Evolutionary conservation across 345 rosid species (phyloP).

Genomic region (Microthlaspi erraticum): DNA sequence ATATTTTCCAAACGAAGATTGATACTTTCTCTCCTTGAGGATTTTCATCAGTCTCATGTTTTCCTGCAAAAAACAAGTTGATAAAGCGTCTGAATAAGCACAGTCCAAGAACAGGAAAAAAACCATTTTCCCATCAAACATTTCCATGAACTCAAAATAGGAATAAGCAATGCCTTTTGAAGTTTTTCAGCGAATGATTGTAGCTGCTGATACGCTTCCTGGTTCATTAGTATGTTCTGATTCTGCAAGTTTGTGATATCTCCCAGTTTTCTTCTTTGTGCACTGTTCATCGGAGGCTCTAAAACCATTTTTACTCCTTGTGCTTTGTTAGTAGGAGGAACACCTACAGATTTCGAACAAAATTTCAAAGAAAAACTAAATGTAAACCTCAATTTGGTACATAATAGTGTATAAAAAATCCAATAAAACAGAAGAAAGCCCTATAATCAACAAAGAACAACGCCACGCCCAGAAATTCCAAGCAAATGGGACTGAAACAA

Average conservation of each 20-base stretch:
- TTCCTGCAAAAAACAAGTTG: constrained; percentile 54
- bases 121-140: not conserved
- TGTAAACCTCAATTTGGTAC: not conserved
- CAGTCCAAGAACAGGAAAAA: not conserved
- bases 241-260: constrained; percentile 65
- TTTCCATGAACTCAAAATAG: constrained; percentile 7
- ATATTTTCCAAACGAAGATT: constrained; percentile 26
- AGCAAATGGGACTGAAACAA: constrained; percentile 7
- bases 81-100: constrained; percentile 12
- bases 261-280: constrained; percentile 52
- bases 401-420: not conserved
- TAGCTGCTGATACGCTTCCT: constrained; percentile 43
- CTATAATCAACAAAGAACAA: constrained; percentile 5
- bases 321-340: constrained; percentile 40
- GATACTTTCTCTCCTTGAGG: constrained; percentile 62
- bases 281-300: constrained; percentile 44
- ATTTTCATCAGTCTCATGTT: constrained; percentile 55
- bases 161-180: constrained; percentile 48
- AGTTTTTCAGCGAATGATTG: constrained; percentile 49
- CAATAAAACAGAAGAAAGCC: not conserved
- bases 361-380: constrained; percentile 26
- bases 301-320: constrained; percentile 43
- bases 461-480: not conserved
- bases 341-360: constrained; percentile 20
- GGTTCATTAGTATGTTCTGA: constrained; percentile 36